These are phyloP conservation scores for Fusarium nurragi DNA, from an alignment of 2,329 filamentous ascomycete species.

Conservation along the genomic window DNA sequence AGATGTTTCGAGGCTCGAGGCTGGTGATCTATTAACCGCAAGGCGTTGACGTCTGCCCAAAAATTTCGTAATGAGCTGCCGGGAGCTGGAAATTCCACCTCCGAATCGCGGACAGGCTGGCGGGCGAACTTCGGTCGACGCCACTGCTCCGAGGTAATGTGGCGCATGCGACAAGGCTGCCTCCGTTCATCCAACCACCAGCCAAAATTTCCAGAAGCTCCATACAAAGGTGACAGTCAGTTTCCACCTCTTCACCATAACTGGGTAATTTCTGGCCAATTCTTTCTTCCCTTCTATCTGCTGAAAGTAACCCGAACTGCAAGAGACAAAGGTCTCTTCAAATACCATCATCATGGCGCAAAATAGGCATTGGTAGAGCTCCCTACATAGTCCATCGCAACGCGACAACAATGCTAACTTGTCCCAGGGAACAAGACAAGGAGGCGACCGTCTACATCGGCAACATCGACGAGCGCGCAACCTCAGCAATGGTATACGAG, in stretches of 20 bases:
- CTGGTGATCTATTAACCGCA: slow-evolving; percentile 25
- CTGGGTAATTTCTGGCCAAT: not conserved
- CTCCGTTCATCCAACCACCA: slow-evolving; percentile 22
- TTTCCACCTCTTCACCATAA: slow-evolving; percentile 6
- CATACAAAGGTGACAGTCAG: slow-evolving; percentile 16
- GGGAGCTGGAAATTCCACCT: slow-evolving; percentile 42
- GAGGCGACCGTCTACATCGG: slow-evolving; percentile 98
- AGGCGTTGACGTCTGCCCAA: slow-evolving; percentile 34
- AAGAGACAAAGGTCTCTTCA: slow-evolving; percentile 10
- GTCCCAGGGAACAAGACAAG: slow-evolving; percentile 91
- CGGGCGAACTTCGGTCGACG: slow-evolving; percentile 48
- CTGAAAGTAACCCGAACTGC: not conserved
- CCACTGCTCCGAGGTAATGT: slow-evolving; percentile 12
- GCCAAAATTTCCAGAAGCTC: slow-evolving; percentile 44
- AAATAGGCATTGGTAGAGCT: slow-evolving; percentile 75
- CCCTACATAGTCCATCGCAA: not conserved
- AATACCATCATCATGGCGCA: slow-evolving; percentile 67
- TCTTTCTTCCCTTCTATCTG: not conserved
- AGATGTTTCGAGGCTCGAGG: slow-evolving; percentile 24
- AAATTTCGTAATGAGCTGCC: slow-evolving; percentile 37
- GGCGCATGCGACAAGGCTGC: slow-evolving; percentile 30
- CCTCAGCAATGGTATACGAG: slow-evolving; percentile 92
- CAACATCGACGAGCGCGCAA: slow-evolving; percentile 96
- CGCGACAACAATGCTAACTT: slow-evolving; percentile 25
- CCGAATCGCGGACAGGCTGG: slow-evolving; percentile 5